Evolutionary conservation across 2,329 filamentous ascomycete species (phyloP).

Genomic region (Albifimbria verrucaria): DNA sequence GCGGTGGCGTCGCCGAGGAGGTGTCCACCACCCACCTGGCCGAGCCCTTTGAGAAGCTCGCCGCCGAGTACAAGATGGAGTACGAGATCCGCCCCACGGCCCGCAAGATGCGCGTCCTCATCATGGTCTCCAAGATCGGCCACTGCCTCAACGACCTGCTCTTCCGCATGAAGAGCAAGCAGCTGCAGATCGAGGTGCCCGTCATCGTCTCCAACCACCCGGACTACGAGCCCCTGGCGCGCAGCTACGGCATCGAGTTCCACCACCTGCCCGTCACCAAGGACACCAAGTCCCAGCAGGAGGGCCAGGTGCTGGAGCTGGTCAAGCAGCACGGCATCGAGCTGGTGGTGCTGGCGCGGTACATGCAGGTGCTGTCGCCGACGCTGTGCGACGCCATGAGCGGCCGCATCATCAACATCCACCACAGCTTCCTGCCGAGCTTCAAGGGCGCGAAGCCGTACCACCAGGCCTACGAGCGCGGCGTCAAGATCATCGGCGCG

Average conservation of each 20-base stretch:
- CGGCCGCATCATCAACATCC: conserved; percentile 88
- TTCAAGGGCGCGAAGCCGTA: conserved; percentile 90
- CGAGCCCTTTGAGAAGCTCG: conserved; percentile 57
- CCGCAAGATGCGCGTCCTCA: conserved; percentile 71
- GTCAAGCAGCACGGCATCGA: conserved; percentile 68
- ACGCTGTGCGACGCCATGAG: conserved; percentile 74
- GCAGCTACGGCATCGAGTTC: conserved; percentile 74
- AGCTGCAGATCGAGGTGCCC: conserved; percentile 71
- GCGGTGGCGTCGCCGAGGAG: conserved; percentile 26
- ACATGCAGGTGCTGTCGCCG: conserved; percentile 83
- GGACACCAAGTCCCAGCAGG: conserved; percentile 74
- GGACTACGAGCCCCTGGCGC: conserved; percentile 66
- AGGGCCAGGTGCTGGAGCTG: conserved; percentile 67
- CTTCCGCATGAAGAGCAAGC: conserved; percentile 72
- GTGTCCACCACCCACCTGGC: conserved; percentile 48
- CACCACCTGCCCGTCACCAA: conserved; percentile 76
- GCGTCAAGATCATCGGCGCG: conserved; percentile 85
- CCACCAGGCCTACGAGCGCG: conserved; percentile 81
- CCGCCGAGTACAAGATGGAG: conserved; percentile 62
- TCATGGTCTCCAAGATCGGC: conserved; percentile 89
- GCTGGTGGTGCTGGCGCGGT: conserved; percentile 76
- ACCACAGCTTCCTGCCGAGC: conserved; percentile 80
- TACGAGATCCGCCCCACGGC: conserved; percentile 67
- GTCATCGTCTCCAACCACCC: conserved; percentile 81
- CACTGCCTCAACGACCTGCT: conserved; percentile 83